A percentile compares a stretch with the other conserved stretches of the same genome.
Evolutionary conservation across 257 asterid species (phyloP).

Genomic region (Perilla frutescens): DNA sequence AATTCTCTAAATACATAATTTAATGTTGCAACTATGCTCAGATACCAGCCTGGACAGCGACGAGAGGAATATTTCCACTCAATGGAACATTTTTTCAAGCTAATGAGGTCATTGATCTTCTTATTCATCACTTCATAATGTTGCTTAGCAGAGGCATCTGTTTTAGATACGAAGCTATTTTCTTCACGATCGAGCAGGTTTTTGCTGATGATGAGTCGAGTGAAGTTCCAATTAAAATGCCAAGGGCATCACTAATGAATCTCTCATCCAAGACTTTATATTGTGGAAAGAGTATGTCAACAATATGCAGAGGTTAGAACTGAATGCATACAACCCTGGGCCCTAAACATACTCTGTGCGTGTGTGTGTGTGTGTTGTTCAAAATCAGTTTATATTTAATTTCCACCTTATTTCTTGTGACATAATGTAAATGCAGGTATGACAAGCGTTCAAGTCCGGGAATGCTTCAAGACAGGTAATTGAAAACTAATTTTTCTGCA

Average conservation of each 20-base stretch:
- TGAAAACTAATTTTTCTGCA: background rate
- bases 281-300: constrained; percentile 38
- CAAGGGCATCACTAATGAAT: constrained; percentile 28
- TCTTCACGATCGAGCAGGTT: constrained; percentile 29
- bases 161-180: background rate
- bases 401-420: background rate
- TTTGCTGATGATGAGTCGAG: constrained; percentile 51
- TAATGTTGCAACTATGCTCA: constrained; percentile 17
- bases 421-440: constrained; percentile 34
- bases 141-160: no score
- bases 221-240: constrained; percentile 38
- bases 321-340: no score
- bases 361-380: no score
- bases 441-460: constrained; percentile 34
- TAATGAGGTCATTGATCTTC: constrained; percentile 40
- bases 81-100: constrained; percentile 46
- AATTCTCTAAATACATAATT: background rate
- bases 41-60: constrained; percentile 41
- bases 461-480: constrained; percentile 43
- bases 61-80: constrained; percentile 43
- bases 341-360: no score
- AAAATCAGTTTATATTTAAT: no score
- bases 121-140: background rate
- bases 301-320: constrained; percentile 45
- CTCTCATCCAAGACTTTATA: constrained; percentile 35